Conservation (phyloP, 2,329 filamentous ascomycete genomes). For the Paraphaeosphaeria sporulosa region DNA sequence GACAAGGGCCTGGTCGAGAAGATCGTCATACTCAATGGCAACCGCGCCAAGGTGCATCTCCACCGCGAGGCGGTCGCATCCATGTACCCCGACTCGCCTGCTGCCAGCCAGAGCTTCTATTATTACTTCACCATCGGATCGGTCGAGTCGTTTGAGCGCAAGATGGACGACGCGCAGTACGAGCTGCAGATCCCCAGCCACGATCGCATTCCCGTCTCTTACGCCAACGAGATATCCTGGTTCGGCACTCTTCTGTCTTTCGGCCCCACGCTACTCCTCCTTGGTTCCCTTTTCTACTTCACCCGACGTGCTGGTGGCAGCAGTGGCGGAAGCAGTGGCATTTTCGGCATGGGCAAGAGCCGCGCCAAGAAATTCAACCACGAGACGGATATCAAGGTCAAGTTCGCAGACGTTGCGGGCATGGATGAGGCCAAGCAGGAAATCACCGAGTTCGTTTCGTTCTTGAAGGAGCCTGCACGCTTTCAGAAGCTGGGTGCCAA, state of each 20-base stretch:
- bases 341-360: constrained; percentile 96
- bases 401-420: constrained; percentile 94
- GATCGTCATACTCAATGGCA: constrained; percentile 79
- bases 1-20: constrained; percentile 97
- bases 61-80: constrained; percentile 76
- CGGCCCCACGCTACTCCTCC: constrained; percentile 84
- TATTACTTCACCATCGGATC: constrained; percentile 98
- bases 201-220: constrained; percentile 94
- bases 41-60: constrained; percentile 79
- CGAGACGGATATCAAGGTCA: constrained; percentile 94
- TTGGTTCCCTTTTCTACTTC: constrained; percentile 82
- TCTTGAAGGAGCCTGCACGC: constrained; percentile 89
- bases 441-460: constrained; percentile 99
- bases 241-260: constrained; percentile 79
- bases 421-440: constrained; percentile 98
- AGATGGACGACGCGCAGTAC: constrained; percentile 85
- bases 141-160: constrained; percentile 88
- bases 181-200: constrained; percentile 83
- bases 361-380: constrained; percentile 97
- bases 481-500: constrained; percentile 96
- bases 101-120: constrained; percentile 72
- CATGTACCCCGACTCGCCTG: constrained; percentile 79
- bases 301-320: constrained; percentile 76
- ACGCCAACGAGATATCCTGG: constrained; percentile 77
- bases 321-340: constrained; percentile 70